These are phyloP conservation scores for Epichloe bromicola DNA, from an alignment of 2,329 filamentous ascomycete species.

Conservation along the genomic window DNA sequence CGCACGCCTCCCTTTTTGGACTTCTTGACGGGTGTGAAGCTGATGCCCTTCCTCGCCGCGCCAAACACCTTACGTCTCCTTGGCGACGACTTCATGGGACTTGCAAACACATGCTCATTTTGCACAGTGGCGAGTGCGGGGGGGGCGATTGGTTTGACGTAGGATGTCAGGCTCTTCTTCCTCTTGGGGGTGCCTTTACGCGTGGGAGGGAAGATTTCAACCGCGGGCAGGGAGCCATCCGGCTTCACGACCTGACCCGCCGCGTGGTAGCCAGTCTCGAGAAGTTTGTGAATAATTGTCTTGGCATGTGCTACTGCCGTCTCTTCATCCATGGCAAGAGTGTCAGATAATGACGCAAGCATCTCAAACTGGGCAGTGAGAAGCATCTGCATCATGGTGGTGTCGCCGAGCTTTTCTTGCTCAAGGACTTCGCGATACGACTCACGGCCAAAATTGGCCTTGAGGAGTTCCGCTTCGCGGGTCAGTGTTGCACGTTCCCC, in stretches of 20 bases:
- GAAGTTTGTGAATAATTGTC: constrained; percentile 60
- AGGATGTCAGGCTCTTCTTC: constrained; percentile 36
- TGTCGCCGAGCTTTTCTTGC: constrained; percentile 70
- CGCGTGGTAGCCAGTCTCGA: constrained; percentile 62
- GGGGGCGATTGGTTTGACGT: constrained; percentile 31
- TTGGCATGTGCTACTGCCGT: constrained; percentile 74
- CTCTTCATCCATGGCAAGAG: constrained; percentile 69
- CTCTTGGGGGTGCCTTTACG: constrained; percentile 68
- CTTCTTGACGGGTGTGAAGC: constrained; percentile 72
- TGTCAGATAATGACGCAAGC: constrained; percentile 67
- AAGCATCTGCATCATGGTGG: constrained; percentile 66
- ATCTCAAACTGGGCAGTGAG: constrained; percentile 88
- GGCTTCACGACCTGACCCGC: constrained; percentile 81
- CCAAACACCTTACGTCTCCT: constrained; percentile 57
- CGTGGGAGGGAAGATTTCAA: constrained; percentile 57
- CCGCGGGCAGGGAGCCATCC: constrained; percentile 51
- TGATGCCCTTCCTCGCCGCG: constrained; percentile 53
- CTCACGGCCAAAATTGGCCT: constrained; percentile 70
- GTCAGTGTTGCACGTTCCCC: constrained; percentile 58
- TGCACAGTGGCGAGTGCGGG: constrained; percentile 27
- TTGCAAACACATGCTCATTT: constrained; percentile 18
- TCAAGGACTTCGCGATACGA: constrained; percentile 65
- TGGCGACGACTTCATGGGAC: constrained; percentile 65
- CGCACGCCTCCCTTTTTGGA: constrained; percentile 67
- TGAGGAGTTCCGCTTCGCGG: constrained; percentile 76